Evolutionary conservation across 768 basidiomycete species (phyloP), one percentile per base, ranked within the genome.

Genomic region (Hortiboletus campestris): DNA sequence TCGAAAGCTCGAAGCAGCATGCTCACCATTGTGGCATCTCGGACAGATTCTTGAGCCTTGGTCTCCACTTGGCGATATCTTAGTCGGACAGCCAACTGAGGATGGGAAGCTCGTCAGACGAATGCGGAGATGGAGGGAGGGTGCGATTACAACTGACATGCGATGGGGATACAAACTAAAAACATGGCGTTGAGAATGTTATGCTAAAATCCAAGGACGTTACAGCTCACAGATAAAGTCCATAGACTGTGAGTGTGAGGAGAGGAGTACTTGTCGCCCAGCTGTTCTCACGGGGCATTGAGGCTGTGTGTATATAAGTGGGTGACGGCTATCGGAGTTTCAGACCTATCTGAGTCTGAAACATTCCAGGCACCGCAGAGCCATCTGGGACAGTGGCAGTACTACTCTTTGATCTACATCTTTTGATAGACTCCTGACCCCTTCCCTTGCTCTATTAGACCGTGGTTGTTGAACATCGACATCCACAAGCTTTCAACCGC

Each of bases 31-130:
- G 66, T 88, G 77, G 62, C 89, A 91, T 49, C 81, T 78, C 16
- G 89, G 89, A 63, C 89, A 91, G 49, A 86, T 64, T 49, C 82
- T 78, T 20, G 81, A 69, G 10, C 74, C 77, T 50, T 78, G 75
- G 48, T 80, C 74, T 22, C 80, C 81, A 29, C 83, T 78, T 11
- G 84, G 77, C 58, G 80, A 83, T 57, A 87, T 63, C 58, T 72
- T 81, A 32, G 82, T 84, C 50, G 81, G 78, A 68, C 85, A 86
- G 42, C 88, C 88, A 63, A 88, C 89, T 91, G 61, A 14, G 47
- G 49, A 43, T 44, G 34, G 38, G 6, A 11, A 14, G 28, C 9
- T 7, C 42, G 58, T 61, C 38, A 60, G 49, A 55, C 41, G 46
- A 40, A 52, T 60, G 56, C 52, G 57, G 59, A 55, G 53, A 43